phyloP scores from a whole-genome alignment of 78 protist genomes.

The Monosiga brevicollis region DNA sequence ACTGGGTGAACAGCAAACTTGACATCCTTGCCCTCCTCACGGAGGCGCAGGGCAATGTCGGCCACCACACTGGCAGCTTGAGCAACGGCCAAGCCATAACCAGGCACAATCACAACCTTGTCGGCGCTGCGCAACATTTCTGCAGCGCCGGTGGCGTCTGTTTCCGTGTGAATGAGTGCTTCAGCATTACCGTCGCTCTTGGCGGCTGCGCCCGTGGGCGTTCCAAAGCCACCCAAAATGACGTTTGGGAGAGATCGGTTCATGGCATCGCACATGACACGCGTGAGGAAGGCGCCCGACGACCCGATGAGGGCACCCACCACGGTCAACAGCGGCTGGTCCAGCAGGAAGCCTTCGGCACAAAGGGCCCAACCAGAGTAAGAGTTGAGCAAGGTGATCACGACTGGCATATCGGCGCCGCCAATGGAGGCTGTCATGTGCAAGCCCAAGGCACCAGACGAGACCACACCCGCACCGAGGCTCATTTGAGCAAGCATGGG shows the following conservation, averaged over 20 bases:
- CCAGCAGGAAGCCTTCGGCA: constrained; percentile 75
- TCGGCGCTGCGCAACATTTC: constrained; percentile 15
- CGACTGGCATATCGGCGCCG: constrained; percentile 98
- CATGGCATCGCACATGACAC: constrained; percentile 97
- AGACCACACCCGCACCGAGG: constrained; percentile 22
- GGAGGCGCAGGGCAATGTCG: constrained; percentile 54
- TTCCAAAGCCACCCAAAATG: constrained; percentile 85
- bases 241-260: constrained; percentile 81
- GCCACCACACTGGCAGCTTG: constrained; percentile 81
- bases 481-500: constrained; percentile 32
- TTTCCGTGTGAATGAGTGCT: constrained; percentile 37
- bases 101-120: constrained; percentile 88
- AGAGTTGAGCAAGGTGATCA: constrained; percentile 88
- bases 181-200: too few species aligned
- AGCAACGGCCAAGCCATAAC: constrained; percentile 96
- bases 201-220: constrained; percentile 17
- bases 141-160: constrained; percentile 20
- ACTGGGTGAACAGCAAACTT: constrained; percentile 92
- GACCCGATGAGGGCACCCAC: constrained; percentile 93
- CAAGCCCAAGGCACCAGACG: constrained; percentile 63
- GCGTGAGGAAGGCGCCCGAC: constrained; percentile 90
- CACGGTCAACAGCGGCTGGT: constrained; percentile 60
- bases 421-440: constrained; percentile 80
- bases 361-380: constrained; percentile 88
- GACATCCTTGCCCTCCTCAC: constrained; percentile 42